Percentiles rank a stretch among this genome's conserved stretches.
Evolutionary conservation across 495 filamentous ascomycete species (phyloP).

Genomic region (Cladorrhinum samala): DNA sequence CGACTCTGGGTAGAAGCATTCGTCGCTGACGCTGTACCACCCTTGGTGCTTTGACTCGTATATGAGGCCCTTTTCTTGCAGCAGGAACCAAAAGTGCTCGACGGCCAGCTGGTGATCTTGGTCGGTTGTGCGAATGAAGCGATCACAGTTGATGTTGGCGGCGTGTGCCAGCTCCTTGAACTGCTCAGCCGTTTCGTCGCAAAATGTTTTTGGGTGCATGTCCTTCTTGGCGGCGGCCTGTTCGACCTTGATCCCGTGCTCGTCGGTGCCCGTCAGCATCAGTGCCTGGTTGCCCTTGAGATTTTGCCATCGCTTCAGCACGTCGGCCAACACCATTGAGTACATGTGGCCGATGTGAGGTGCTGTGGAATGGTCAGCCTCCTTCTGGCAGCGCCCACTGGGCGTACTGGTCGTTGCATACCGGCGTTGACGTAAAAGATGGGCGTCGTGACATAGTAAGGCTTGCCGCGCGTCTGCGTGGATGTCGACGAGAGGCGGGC

Average conservation of each 20-base stretch:
- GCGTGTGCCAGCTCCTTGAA: constrained; percentile 65
- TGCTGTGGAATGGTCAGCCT: constrained; percentile 45
- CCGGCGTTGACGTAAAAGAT: constrained; percentile 99
- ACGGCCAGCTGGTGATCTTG: constrained; percentile 75
- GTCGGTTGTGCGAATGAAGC: constrained; percentile 90
- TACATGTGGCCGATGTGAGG: constrained; percentile 96
- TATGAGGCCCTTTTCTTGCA: constrained; percentile 70
- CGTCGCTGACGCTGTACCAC: constrained; percentile 95
- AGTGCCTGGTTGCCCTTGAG: constrained; percentile 62
- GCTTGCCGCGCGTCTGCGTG: constrained; percentile 50
- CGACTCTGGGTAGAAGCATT: constrained; percentile 84
- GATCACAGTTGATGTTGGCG: constrained; percentile 64
- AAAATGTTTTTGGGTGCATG: constrained; percentile 45
- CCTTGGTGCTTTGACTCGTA: constrained; percentile 84
- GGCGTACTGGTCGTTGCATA: constrained; percentile 31
- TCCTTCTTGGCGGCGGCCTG: constrained; percentile 65
- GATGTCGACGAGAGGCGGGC: constrained; percentile 8
- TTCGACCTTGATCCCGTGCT: constrained; percentile 97
- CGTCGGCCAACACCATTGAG: constrained; percentile 83
- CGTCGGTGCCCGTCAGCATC: constrained; percentile 90
- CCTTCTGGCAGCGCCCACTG: neutral
- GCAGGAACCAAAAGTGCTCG: constrained; percentile 79
- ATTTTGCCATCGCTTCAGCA: constrained; percentile 88
- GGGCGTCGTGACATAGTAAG: constrained; percentile 91
- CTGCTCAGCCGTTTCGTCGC: constrained; percentile 55